Base-by-base conservation (phyloP, 2,329 filamentous ascomycete genomes). In the Aspergillus carbonarius region DNA sequence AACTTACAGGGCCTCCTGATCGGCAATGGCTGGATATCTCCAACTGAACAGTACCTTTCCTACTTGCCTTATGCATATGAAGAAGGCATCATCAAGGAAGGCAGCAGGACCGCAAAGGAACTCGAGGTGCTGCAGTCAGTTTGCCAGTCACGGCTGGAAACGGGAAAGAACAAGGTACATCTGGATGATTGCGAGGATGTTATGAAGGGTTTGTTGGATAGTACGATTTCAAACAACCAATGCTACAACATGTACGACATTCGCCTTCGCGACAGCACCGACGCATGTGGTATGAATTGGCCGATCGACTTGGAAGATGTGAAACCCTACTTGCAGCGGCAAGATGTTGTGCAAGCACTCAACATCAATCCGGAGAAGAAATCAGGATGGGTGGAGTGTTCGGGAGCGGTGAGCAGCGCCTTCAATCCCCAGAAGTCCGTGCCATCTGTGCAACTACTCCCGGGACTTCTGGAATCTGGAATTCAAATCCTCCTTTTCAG, bases 191-290 rank as follows among this genome's bases (percentile, higher is more conserved):
- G 96, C 76, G 95, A 99, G 73, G 71, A 76, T 4, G 87, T 99
- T 50, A 81, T 99, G 65, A 83, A 87, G 57, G 79, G 86, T 9
- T 85, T 98, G 52, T 83, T 98, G 4, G 78, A 82, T 30, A 74
- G 87, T 49, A 93, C 91, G 2, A 78, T 81, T 54, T 62, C 64
- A 12, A 79, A 78, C 35, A 79, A 79, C 13, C 79, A 86, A 69
- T 99, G 96, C 75, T 75, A 88, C 73, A 99, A 99, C 78, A 97
- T 98, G 91, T 99, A 99, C 75, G 95, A 99, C 74, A 84, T 98
- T 54, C 91, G 93, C 48, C 83, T 97, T 48, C 87, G 82, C 63
- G 95, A 99, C 75, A 79, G 79, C 6, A 92, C 85, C 74, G 89
- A 91, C 4, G 89, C 88, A 62, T 99, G 95, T 74, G 95, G 95